Conservation (phyloP, 306 rosid genomes). For the Trifolium repens region DNA sequence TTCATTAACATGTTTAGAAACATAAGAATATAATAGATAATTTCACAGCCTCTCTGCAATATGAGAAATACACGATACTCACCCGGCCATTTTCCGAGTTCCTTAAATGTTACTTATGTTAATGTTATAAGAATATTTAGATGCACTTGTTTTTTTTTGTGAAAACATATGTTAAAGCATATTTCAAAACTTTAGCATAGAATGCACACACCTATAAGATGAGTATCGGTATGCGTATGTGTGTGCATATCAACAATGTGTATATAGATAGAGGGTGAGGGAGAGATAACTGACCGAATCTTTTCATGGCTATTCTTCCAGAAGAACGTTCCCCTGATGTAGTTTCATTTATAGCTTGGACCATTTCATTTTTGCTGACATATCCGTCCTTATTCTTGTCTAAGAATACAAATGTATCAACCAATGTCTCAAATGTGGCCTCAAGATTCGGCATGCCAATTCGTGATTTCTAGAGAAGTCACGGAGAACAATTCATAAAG, state of each 20-base stretch:
- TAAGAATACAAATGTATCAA: constrained; percentile 89
- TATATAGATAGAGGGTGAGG: constrained; percentile 12
- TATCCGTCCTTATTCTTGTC: constrained; percentile 94
- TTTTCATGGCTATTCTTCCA: constrained; percentile 82
- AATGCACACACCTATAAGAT: constrained; percentile 17
- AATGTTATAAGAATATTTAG: not conserved
- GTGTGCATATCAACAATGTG: constrained; percentile 20
- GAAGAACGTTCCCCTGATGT: constrained; percentile 86
- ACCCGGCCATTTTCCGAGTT: constrained; percentile 3
- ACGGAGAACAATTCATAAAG: constrained; percentile 44
- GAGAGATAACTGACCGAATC: constrained; percentile 76
- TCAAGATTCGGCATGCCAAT: constrained; percentile 76
- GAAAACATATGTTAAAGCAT: constrained; percentile 15
- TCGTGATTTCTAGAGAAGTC: constrained; percentile 71
- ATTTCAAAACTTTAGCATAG: constrained; percentile 10
- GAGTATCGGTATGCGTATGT: not conserved
- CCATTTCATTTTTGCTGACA: constrained; percentile 94
- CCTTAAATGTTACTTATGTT: constrained; percentile 23
- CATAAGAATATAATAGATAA: constrained; percentile 9
- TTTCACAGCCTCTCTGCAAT: constrained; percentile 2
- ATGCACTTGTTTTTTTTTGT: constrained; percentile 33
- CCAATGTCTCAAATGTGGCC: constrained; percentile 88
- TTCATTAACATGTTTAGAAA: not conserved
- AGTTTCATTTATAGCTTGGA: constrained; percentile 85
- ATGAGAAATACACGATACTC: constrained; percentile 4